Conservation (phyloP, 2,329 filamentous ascomycete genomes). For the Trichoderma sp. region DNA sequence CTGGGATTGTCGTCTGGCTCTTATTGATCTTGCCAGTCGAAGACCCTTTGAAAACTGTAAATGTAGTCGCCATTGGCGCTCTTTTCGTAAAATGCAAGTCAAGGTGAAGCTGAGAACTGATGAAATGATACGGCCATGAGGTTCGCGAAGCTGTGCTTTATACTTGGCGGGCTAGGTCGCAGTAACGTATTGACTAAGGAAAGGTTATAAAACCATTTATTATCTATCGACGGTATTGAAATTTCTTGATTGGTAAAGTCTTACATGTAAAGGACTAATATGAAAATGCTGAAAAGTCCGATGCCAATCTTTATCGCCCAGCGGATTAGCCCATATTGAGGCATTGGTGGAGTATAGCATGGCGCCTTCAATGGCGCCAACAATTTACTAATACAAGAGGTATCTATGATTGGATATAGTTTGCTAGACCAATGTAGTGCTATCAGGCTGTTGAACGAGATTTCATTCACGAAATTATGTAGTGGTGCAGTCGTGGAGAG, state of each 20-base stretch:
- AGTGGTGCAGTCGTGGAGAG: neutral
- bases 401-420: neutral
- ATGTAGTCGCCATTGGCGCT: neutral
- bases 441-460: neutral
- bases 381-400: neutral
- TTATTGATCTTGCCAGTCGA: neutral
- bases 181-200: neutral
- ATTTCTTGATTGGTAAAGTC: neutral
- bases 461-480: neutral
- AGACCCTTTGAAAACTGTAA: slow-evolving; percentile 10
- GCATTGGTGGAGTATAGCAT: neutral
- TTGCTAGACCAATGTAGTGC: neutral
- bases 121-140: neutral
- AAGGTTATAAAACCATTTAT: neutral
- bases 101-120: neutral
- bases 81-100: neutral
- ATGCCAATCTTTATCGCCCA: neutral
- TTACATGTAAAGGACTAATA: neutral
- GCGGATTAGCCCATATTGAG: neutral
- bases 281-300: neutral
- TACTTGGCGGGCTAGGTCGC: neutral
- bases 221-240: neutral
- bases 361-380: neutral
- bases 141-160: neutral
- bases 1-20: neutral